Evolutionary conservation across 2,329 filamentous ascomycete genomes (phyloP), one percentile per base, ranked within the genome.

Genomic region (Aplosporella prunicola): DNA sequence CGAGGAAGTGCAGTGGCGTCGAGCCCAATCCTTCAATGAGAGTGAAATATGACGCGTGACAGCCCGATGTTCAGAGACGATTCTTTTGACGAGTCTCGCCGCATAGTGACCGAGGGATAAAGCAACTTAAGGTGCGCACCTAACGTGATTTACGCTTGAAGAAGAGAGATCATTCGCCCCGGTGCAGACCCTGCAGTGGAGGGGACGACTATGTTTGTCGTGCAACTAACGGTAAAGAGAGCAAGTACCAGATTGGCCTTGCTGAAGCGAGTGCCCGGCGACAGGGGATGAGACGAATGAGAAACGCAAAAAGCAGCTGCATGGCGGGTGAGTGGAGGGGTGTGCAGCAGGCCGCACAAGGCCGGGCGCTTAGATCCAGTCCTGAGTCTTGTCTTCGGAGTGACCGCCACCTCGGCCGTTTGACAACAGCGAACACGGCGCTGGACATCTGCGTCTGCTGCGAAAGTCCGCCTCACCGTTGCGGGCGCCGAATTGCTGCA

Each of bases 281-380:
- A 24, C 39, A 40, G 29, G 33, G 33, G 20, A 34, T 10, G 10
- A 6, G 31, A 32, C 37, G 37, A 40, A 40, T 40, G 31, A 40
- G 25, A 16, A 15, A 11, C 8, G 15, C 7, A 16, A 10, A 27
- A 6, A 20, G 20, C 14, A 17, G 20, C 26, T 30, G 35, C 27
- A 32, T n/a, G n/a, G n/a, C n/a, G n/a, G n/a, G n/a, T n/a, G n/a
- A n/a, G 24, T 29, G 36, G 36, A 32, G 30, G 18, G 29, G 18
- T 29, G 27, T 29, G 27, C 27, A 29, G 27, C 18, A 16, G 18
- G 27, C 15, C 16, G 29, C 8, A 33, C 29, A 28, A 33, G 36
- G 36, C 23, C 36, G 23, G 36, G 36, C 36, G 36, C 36, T 39
- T 39, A 39, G 24, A 22, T 14, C 17, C 33, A 35, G 22, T 17